Evolutionary conservation across 2,329 filamentous ascomycete genomes (phyloP).

Genomic region (Cladophialophora yegresii): DNA sequence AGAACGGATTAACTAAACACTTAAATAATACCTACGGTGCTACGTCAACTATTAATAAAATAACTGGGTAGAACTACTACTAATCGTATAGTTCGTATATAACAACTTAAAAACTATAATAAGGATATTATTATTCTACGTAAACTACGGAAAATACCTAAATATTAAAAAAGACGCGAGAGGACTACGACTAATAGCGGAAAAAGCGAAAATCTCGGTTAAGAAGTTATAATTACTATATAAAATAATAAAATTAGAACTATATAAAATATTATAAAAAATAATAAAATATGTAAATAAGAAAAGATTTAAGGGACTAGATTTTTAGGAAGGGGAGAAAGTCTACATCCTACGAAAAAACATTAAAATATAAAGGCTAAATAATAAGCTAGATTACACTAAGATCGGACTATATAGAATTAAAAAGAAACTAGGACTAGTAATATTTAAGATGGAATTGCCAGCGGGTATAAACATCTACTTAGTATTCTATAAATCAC

Average conservation of each 20-base stretch:
- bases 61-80: not conserved
- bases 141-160: slow-evolving; percentile 13
- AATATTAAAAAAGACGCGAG: not conserved
- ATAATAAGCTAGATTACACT: not conserved
- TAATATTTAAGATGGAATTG: not conserved
- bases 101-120: not conserved
- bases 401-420: not conserved
- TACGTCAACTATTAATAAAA: not conserved
- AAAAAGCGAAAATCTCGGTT: not conserved
- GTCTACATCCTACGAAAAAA: not conserved
- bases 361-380: not conserved
- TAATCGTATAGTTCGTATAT: not conserved
- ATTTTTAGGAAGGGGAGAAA: not conserved
- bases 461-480: not conserved
- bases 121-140: slow-evolving; percentile 16
- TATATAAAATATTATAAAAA: not conserved
- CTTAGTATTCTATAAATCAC: not conserved
- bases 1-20: not conserved
- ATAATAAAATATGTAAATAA: not conserved
- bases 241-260: not conserved
- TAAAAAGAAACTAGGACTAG: not conserved
- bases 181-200: not conserved
- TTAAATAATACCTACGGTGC: slow-evolving; percentile 1
- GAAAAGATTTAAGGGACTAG: slow-evolving; percentile 1
- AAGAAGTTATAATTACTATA: not conserved